Conservation (phyloP, 148 eudicot genomes). For the Arctostaphylos glauca region DNA sequence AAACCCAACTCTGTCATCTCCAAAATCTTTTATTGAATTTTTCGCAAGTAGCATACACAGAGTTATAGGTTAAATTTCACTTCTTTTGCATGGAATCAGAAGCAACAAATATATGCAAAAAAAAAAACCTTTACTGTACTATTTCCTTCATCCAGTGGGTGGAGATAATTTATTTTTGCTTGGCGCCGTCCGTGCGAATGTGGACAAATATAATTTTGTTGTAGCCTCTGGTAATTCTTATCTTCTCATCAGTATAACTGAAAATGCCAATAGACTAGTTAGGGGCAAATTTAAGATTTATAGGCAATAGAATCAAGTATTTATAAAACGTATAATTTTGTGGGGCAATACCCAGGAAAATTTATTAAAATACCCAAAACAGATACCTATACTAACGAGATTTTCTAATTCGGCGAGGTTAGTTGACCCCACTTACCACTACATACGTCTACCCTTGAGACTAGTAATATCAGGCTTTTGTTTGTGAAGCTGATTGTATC, state of each 20-base stretch:
- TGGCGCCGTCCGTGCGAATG: conserved; percentile 40
- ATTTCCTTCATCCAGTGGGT: neutral
- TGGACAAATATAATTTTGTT: conserved; percentile 72
- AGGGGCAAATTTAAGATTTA: too few species aligned
- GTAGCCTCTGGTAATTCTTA: conserved; percentile 80
- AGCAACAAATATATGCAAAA: neutral
- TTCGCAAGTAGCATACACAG: neutral
- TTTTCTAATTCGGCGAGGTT: too few species aligned
- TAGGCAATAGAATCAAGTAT: too few species aligned
- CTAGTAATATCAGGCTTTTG: neutral
- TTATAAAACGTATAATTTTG: too few species aligned
- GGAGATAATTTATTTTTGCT: conserved; percentile 13
- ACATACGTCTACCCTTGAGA: too few species aligned
- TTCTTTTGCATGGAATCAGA: neutral
- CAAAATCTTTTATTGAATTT: neutral
- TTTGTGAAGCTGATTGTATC: neutral
- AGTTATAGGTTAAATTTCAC: neutral
- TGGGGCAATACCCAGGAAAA: too few species aligned
- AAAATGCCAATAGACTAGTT: neutral
- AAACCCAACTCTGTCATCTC: conserved; percentile 5
- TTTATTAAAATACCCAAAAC: too few species aligned
- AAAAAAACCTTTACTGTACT: neutral
- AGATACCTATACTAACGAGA: too few species aligned
- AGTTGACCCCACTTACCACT: too few species aligned
- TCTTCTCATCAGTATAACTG: conserved; percentile 80